Evolutionary conservation across 2,329 filamentous ascomycete species (phyloP).

Genomic region (Aspergillus sp.): DNA sequence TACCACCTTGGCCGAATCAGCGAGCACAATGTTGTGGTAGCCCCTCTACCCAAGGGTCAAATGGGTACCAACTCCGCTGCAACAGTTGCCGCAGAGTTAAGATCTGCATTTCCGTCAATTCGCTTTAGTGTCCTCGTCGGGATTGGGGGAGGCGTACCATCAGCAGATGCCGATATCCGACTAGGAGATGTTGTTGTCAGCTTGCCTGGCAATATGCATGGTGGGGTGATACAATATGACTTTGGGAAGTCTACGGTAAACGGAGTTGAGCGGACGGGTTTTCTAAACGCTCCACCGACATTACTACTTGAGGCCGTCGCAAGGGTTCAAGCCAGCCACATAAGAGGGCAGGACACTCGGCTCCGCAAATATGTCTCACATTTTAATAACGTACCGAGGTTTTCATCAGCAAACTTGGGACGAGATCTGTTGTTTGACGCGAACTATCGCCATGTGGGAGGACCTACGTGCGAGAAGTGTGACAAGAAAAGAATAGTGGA

Average conservation of each 20-base stretch:
- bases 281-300: slow-evolving; percentile 1
- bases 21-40: not conserved
- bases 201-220: not conserved
- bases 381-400: not conserved
- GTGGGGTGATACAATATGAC: slow-evolving; percentile 5
- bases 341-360: not conserved
- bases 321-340: not conserved
- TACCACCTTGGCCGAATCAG: not conserved
- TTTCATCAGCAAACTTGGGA: not conserved
- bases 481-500: not conserved
- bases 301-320: not conserved
- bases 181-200: slow-evolving; percentile 1
- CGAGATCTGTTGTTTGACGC: not conserved
- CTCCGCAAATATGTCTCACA: not conserved
- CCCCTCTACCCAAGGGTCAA: not conserved
- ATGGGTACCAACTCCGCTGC: not conserved
- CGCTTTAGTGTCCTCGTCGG: not conserved
- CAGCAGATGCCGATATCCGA: not conserved
- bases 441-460: not conserved
- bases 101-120: not conserved
- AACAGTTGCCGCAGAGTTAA: not conserved
- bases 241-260: slow-evolving; percentile 5
- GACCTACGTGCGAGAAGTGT: not conserved
- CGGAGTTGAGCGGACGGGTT: slow-evolving; percentile 1
- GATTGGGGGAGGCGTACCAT: not conserved